phyloP scores from a whole-genome alignment of 2,329 filamentous ascomycete species.

The Dryadomyces sulphureus region DNA sequence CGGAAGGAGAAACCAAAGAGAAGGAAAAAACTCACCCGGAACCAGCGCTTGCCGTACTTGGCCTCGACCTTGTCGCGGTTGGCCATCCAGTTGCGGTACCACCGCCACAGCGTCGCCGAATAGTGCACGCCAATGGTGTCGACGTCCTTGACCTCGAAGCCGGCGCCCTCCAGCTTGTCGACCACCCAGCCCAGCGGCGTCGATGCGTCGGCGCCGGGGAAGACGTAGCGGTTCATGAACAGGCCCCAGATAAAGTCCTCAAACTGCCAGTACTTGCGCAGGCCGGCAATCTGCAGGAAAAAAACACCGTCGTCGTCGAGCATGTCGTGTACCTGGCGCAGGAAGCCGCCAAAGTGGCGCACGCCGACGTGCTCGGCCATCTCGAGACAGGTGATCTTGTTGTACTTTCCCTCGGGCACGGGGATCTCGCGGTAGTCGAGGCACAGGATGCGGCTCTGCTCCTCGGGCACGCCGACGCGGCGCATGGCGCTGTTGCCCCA shows the following conservation, averaged over 20 bases:
- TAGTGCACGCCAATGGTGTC: slow-evolving; percentile 97
- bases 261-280: slow-evolving; percentile 93
- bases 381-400: slow-evolving; percentile 94
- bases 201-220: slow-evolving; percentile 91
- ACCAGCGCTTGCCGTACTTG: slow-evolving; percentile 94
- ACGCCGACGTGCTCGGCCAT: slow-evolving; percentile 99
- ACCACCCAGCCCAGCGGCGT: slow-evolving; percentile 83
- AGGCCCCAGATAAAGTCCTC: slow-evolving; percentile 96
- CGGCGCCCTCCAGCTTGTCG: slow-evolving; percentile 69
- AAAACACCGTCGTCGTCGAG: slow-evolving; percentile 91
- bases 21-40: slow-evolving; percentile 50
- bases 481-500: slow-evolving; percentile 90
- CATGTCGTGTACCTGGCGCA: slow-evolving; percentile 84
- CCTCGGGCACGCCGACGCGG: slow-evolving; percentile 66
- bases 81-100: slow-evolving; percentile 97
- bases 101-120: slow-evolving; percentile 89
- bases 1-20: neutral
- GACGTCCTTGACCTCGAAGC: slow-evolving; percentile 80
- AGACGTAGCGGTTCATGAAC: slow-evolving; percentile 99
- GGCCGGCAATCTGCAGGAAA: slow-evolving; percentile 89
- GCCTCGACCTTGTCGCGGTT: slow-evolving; percentile 85
- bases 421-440: slow-evolving; percentile 96
- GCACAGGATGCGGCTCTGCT: slow-evolving; percentile 85
- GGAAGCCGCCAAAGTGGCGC: slow-evolving; percentile 68
- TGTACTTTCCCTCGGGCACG: slow-evolving; percentile 60